Percentiles rank a stretch among this genome's conserved stretches.
phyloP scores from a whole-genome alignment of 768 basidiomycete species.

The Aureoboletus auriporus region DNA sequence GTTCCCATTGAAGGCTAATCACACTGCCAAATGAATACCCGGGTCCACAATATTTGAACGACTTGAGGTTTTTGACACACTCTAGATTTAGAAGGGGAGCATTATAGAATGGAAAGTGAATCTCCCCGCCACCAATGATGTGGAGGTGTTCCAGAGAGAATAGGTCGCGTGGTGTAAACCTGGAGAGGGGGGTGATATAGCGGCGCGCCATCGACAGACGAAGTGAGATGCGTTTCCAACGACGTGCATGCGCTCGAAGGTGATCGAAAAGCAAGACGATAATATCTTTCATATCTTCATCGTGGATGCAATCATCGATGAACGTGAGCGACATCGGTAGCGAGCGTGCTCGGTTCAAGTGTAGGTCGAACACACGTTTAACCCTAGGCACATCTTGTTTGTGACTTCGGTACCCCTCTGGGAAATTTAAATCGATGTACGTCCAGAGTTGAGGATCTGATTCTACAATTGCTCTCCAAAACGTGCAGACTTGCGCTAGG shows the following conservation, averaged over 20 bases:
- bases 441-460: constrained; percentile 20
- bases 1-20: constrained; percentile 11
- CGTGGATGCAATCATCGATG: constrained; percentile 13
- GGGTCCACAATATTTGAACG: constrained; percentile 13
- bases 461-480: constrained; percentile 14
- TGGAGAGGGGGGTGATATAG: constrained; percentile 14
- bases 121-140: constrained; percentile 3
- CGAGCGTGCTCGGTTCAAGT: constrained; percentile 11
- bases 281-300: constrained; percentile 3
- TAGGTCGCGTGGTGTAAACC: constrained; percentile 12
- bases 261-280: constrained; percentile 9
- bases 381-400: constrained; percentile 4
- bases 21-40: not conserved
- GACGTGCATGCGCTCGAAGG: constrained; percentile 12
- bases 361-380: constrained; percentile 1
- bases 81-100: constrained; percentile 1
- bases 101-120: too few relatives aligned
- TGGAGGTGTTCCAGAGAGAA: constrained; percentile 11
- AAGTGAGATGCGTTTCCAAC: constrained; percentile 17
- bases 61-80: constrained; percentile 12
- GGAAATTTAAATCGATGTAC: constrained; percentile 15
- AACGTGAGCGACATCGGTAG: constrained; percentile 19
- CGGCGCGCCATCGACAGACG: not conserved
- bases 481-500: constrained; percentile 18
- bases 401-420: not conserved